Evolutionary conservation across 2,329 filamentous ascomycete genomes (phyloP).

Genomic region (Diplodia mutila): DNA sequence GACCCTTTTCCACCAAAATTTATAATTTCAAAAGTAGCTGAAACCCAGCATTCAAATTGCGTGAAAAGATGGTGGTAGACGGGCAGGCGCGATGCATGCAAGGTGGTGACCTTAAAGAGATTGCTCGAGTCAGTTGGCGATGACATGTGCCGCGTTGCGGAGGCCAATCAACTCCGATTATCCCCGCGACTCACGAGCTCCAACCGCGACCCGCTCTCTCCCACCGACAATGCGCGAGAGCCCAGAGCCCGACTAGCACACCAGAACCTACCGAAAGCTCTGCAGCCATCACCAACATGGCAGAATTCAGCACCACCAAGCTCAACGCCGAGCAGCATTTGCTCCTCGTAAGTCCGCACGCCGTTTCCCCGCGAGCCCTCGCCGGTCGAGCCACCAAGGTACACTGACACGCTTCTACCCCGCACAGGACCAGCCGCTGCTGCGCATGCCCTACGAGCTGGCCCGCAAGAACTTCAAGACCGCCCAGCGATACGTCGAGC

Average conservation of each 20-base stretch:
- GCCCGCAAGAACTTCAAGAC: constrained; percentile 93
- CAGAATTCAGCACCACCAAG: constrained; percentile 60
- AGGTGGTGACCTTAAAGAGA: neutral
- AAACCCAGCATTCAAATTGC: neutral
- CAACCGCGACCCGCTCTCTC: constrained; percentile 4
- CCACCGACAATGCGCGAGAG: constrained; percentile 11
- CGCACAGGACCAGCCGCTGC: constrained; percentile 83
- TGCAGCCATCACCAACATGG: constrained; percentile 41
- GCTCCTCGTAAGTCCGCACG: constrained; percentile 62
- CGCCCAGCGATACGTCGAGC: constrained; percentile 76
- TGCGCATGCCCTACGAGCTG: constrained; percentile 90
- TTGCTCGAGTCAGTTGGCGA: constrained; percentile 1
- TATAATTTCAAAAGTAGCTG: neutral
- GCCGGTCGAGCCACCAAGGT: constrained; percentile 13
- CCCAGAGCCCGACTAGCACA: neutral
- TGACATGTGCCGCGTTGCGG: constrained; percentile 18
- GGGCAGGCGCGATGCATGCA: neutral
- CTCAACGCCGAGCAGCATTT: constrained; percentile 77
- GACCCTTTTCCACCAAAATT: neutral
- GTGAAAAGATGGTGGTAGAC: neutral
- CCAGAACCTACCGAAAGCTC: neutral
- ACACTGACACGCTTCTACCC: constrained; percentile 20
- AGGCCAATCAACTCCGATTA: constrained; percentile 18
- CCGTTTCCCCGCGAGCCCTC: constrained; percentile 5
- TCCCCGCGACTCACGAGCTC: constrained; percentile 13